Conservation (phyloP, 805 yeast species). For the Pichia rugopelliculosa region DNA sequence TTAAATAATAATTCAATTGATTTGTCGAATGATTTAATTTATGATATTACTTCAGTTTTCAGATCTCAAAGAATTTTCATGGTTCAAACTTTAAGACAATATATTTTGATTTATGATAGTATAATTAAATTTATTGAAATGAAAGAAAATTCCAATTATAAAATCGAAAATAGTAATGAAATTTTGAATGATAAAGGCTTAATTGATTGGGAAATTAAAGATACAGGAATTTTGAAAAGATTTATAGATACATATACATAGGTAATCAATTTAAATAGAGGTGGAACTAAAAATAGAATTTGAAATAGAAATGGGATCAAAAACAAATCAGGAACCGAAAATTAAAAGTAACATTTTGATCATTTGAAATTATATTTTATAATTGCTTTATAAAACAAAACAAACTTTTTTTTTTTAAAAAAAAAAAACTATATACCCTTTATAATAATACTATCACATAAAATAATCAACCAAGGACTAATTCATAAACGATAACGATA, state of each 20-base stretch:
- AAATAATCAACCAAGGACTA: constrained; percentile 37
- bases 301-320: background rate
- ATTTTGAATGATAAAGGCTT: constrained; percentile 9
- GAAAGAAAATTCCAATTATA: constrained; percentile 9
- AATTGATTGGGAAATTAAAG: constrained; percentile 13
- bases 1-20: constrained; percentile 11
- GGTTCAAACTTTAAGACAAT: constrained; percentile 54
- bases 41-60: constrained; percentile 38
- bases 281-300: background rate
- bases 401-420: too few relatives aligned
- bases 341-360: background rate
- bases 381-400: constrained; percentile 6
- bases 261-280: background rate
- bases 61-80: constrained; percentile 48
- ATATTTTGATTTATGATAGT: constrained; percentile 42
- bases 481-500: constrained; percentile 44
- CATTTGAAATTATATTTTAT: too few relatives aligned
- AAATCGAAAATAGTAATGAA: background rate
- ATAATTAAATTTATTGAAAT: constrained; percentile 23
- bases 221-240: constrained; percentile 8
- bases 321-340: background rate
- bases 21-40: constrained; percentile 34
- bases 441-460: background rate
- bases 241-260: constrained; percentile 5
- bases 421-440: background rate